Base-by-base conservation (phyloP, 2,329 filamentous ascomycete genomes). In the Dactylellina sp. region DNA sequence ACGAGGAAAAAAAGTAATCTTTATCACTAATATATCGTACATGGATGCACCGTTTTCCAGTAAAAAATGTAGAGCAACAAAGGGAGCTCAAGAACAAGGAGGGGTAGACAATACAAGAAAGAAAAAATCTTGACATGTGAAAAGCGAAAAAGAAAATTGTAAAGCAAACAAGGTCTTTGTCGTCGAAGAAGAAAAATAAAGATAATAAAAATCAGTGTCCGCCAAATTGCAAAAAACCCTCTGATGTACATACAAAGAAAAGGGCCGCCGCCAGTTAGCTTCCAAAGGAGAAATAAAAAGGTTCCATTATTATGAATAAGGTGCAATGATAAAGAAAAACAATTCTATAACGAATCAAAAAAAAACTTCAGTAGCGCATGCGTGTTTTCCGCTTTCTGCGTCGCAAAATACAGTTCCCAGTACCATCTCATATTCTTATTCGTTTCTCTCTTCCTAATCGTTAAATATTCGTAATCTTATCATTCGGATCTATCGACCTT, bases 21-120 rank as follows among this genome's bases (percentile, higher is more conserved):
- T 50, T 63, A 71, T 64, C 66, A 71, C 66, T 71, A 59, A 46
- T 49, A 59, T 71, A 71, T 71, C 66, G 40, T 71, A 71, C 66
- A 71, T 42, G 20, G 18, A 40, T 53, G 65, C 65, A 57, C 53
- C 56, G 42, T 20, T 42, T 44, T 57, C 47, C 42, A 55, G 6
- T 20, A 61, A 52, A 18, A 47, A 25, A 47, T n/a, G 32, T 50
- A 32, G 28, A 46, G 20, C 22, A 47, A 39, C 35, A 44, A 55
- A 40, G 20, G 37, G 47, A 55, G 60, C 59, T 62, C 59, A 28
- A 62, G 12, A 52, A 22, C 47, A 53, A 49, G 59, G 59, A 63
- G 59, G 46, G 59, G 59, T 49, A 44, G 42, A 40, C 46, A 63
- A 53, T 37, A 35, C 46, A 64, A 37, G 49, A 64, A 64, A 44